Evolutionary conservation across 129 eudicot species (phyloP).

Genomic region (Pulicaria dysenterica): DNA sequence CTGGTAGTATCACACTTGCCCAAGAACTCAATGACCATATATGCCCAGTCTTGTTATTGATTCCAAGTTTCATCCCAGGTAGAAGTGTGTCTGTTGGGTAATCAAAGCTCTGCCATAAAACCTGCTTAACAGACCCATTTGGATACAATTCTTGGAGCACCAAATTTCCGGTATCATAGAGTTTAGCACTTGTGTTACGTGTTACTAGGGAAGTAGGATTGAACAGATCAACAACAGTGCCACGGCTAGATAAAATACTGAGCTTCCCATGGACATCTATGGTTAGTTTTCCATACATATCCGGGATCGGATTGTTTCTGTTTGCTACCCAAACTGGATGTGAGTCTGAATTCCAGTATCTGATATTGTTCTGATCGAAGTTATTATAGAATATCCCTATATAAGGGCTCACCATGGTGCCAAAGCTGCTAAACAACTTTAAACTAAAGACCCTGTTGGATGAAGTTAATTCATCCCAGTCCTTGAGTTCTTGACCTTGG

Average conservation of each 20-base stretch:
- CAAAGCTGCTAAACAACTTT: slow-evolving; percentile 47
- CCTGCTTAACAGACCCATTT: slow-evolving; percentile 25
- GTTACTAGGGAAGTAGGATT: background rate
- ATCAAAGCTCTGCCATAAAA: slow-evolving; percentile 50
- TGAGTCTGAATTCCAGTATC: background rate
- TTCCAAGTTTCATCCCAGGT: slow-evolving; percentile 35
- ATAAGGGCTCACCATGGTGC: slow-evolving; percentile 20
- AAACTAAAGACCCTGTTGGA: slow-evolving; percentile 34
- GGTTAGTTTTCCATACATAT: background rate
- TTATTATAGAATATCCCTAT: slow-evolving; percentile 36
- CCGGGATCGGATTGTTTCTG: slow-evolving; percentile 35
- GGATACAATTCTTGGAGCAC: slow-evolving; percentile 26
- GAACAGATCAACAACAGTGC: slow-evolving; percentile 4
- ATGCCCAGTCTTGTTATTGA: slow-evolving; percentile 20
- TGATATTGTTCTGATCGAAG: too few relatives aligned
- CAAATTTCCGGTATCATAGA: slow-evolving; percentile 44
- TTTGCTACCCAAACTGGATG: slow-evolving; percentile 48
- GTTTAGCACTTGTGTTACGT: slow-evolving; percentile 24
- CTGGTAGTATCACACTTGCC: slow-evolving; percentile 35
- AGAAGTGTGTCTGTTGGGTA: slow-evolving; percentile 41
- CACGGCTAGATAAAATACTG: slow-evolving; percentile 14
- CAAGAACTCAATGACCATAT: slow-evolving; percentile 31
- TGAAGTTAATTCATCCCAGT: slow-evolving; percentile 38
- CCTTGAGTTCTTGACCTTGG: slow-evolving; percentile 37
- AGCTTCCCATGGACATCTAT: slow-evolving; percentile 17